Evolutionary conservation across 2,329 filamentous ascomycete genomes (phyloP), one percentile per base, ranked within the genome.

Genomic region (Colletotrichum salicis): DNA sequence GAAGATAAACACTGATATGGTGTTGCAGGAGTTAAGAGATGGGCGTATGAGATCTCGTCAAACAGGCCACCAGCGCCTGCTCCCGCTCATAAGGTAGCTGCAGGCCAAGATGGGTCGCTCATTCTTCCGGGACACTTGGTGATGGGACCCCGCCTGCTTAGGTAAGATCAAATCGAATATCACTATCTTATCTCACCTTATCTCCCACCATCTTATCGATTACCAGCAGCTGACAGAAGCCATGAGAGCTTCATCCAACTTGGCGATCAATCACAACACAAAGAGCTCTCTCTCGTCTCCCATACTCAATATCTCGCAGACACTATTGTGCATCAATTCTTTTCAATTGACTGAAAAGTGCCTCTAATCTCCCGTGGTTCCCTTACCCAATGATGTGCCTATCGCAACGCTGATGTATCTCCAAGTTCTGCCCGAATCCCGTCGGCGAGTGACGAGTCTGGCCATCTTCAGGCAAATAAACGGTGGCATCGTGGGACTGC

Each of bases 31-130:
- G 22, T 22, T 7, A 35, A 3, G 7, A 41, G 12, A 45, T n/a
- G 33, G 13, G 12, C 11, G 2, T 33, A 10, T 24, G 19, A 8
- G n/a, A n/a, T 52, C n/a, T n/a, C 22, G 31, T 19, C 35, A 19
- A 7, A 7, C 35, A 12, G 37, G 37, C 37, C 37, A 41, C 27
- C 54, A 19, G 35, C 35, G 1, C n/a, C 48, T 52, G 51, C 51
- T 27, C 11, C 51, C 11, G 15, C 51, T 13, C 35, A 13, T 3
- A 27, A 27, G 24, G 24, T 27, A 1, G 29, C 19, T 60, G 37
- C 33, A 11, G 22, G 55, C 55, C 55, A 60, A 56, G 45, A 45
- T 60, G 55, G 67, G 22, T 58, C 54, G 31, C 37, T 37, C 51
- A 29, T 70, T 62, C 63, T 70, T 56, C 61, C 45, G 52, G 12